Evolutionary conservation across 169 alveolate species (phyloP).

Genomic region (Plasmodium falciparum): DNA sequence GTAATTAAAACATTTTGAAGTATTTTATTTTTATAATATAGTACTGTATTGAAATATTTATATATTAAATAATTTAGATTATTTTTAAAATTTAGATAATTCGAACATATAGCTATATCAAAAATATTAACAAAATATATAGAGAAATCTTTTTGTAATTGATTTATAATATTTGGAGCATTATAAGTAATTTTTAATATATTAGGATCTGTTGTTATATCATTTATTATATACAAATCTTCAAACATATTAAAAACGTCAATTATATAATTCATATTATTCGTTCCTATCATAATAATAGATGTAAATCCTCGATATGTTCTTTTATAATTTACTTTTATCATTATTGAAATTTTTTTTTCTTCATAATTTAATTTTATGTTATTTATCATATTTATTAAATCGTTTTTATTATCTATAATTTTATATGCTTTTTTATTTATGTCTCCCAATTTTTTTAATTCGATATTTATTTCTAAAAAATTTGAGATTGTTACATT

Average conservation of each 20-base stretch:
- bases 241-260: slow-evolving; percentile 92
- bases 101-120: slow-evolving; percentile 96
- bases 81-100: slow-evolving; percentile 87
- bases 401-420: slow-evolving; percentile 38
- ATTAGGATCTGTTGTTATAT: slow-evolving; percentile 93
- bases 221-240: slow-evolving; percentile 87
- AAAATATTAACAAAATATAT: slow-evolving; percentile 95
- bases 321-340: slow-evolving; percentile 77
- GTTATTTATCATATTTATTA: slow-evolving; percentile 68
- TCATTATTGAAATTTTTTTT: slow-evolving; percentile 75
- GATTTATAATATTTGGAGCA: slow-evolving; percentile 92
- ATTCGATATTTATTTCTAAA: slow-evolving; percentile 8
- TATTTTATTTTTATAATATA: too few species aligned
- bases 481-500: not conserved
- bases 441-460: slow-evolving; percentile 17
- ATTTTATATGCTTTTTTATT: slow-evolving; percentile 36
- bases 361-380: slow-evolving; percentile 6
- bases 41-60: slow-evolving; percentile 83
- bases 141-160: slow-evolving; percentile 97
- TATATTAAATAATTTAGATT: slow-evolving; percentile 87
- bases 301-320: slow-evolving; percentile 93
- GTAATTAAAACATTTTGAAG: slow-evolving; percentile 59
- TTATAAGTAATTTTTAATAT: slow-evolving; percentile 97
- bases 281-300: slow-evolving; percentile 93
- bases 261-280: slow-evolving; percentile 92